A percentile compares a stretch with the other conserved stretches of the same genome.
These are phyloP conservation scores for Cladosporium sp. DNA, from an alignment of 2,329 filamentous ascomycete species.

Conservation along the genomic window DNA sequence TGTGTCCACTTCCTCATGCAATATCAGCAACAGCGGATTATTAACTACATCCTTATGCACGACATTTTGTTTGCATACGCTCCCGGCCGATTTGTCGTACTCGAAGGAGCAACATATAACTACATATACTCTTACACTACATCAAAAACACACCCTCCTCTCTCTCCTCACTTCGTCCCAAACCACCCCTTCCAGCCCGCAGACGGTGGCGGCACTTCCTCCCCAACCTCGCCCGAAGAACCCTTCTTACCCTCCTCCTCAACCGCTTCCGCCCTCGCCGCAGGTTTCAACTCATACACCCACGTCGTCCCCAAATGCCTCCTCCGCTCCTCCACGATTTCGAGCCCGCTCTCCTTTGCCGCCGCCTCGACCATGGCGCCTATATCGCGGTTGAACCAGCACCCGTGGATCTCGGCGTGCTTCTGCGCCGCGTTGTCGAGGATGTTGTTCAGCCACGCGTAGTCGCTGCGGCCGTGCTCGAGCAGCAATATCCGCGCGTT, in stretches of 20 bases:
- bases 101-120: not conserved
- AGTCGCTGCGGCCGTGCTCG: constrained; percentile 53
- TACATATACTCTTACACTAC: not conserved
- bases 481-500: constrained; percentile 51
- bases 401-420: constrained; percentile 53
- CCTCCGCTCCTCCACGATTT: constrained; percentile 49
- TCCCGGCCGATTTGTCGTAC: not conserved
- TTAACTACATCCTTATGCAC: too few species aligned
- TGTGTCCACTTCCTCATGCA: too few species aligned
- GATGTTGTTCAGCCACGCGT: constrained; percentile 51
- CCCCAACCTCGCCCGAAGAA: not conserved
- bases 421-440: constrained; percentile 50
- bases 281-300: constrained; percentile 50
- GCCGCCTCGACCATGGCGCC: constrained; percentile 51
- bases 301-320: constrained; percentile 54
- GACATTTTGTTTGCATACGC: not conserved
- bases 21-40: too few species aligned
- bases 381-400: constrained; percentile 58
- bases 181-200: constrained; percentile 26
- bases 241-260: not conserved
- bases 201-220: not conserved
- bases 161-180: constrained; percentile 13
- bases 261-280: not conserved
- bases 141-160: too few species aligned
- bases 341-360: constrained; percentile 49